A percentile compares a stretch with the other conserved stretches of the same genome.
These are phyloP conservation scores for Aureobasidium pullulans DNA, from an alignment of 2,329 filamentous ascomycete genomes.

Conservation along the genomic window DNA sequence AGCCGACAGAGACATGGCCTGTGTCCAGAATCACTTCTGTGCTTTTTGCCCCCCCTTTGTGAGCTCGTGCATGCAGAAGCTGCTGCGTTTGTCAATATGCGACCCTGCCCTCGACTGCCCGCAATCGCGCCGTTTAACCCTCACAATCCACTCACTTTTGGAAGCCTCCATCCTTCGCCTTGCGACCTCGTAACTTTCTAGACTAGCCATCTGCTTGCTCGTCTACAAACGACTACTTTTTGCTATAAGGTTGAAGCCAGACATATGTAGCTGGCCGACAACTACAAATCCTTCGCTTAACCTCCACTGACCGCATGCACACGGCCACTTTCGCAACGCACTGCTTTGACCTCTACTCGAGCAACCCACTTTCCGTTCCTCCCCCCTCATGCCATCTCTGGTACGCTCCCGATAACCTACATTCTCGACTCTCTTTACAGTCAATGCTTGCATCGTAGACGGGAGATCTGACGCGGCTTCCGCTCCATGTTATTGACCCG, in stretches of 20 bases:
- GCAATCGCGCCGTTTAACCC: neutral
- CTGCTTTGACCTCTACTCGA: neutral
- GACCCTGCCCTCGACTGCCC: conserved; percentile 2
- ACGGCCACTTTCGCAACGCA: neutral
- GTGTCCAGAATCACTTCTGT: neutral
- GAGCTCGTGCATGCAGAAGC: neutral
- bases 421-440: neutral
- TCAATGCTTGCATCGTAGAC: conserved; percentile 2
- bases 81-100: neutral
- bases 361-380: neutral
- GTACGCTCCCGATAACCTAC: conserved; percentile 3
- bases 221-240: neutral
- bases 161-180: neutral
- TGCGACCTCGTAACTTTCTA: neutral
- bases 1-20: neutral
- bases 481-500: conserved; percentile 5
- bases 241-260: neutral
- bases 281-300: neutral
- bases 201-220: neutral
- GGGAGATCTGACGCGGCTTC: conserved; percentile 4
- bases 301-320: neutral
- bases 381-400: neutral
- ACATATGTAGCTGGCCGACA: neutral
- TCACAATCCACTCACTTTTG: neutral
- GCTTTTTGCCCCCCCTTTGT: neutral